Conservation (phyloP, 139 green algal species). For the Penium margaritaceum region DNA sequence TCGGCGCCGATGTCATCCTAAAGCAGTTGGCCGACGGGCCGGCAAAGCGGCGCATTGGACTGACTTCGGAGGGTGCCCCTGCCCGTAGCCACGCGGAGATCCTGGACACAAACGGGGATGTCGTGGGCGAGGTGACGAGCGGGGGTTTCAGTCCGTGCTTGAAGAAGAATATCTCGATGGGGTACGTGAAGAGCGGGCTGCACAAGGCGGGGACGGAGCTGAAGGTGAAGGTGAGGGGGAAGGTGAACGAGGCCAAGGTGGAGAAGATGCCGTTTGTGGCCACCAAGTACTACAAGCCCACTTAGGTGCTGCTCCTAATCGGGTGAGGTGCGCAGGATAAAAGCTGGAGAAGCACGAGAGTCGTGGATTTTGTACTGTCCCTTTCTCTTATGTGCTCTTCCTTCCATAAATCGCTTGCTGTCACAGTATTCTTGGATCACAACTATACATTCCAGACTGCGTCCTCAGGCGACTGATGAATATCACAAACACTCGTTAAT, state of each 20-base stretch:
- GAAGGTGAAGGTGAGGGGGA: slow-evolving; percentile 86
- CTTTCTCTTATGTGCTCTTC: too few relatives aligned
- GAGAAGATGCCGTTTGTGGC: slow-evolving; percentile 98
- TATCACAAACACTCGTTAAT: too few relatives aligned
- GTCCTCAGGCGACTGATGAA: too few relatives aligned
- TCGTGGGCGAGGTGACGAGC: slow-evolving; percentile 79
- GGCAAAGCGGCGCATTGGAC: slow-evolving; percentile 73
- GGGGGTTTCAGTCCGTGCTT: slow-evolving; percentile 88
- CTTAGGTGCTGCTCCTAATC: too few relatives aligned
- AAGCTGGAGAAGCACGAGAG: too few relatives aligned
- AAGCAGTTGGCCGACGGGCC: slow-evolving; percentile 85
- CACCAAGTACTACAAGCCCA: slow-evolving; percentile 75
- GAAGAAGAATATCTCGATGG: slow-evolving; percentile 98
- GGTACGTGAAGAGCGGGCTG: slow-evolving; percentile 82
- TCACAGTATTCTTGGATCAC: too few relatives aligned
- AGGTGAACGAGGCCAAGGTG: slow-evolving; percentile 69
- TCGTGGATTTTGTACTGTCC: too few relatives aligned
- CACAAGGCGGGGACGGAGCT: slow-evolving; percentile 88
- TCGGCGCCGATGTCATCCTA: slow-evolving; percentile 88
- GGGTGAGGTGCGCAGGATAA: too few relatives aligned
- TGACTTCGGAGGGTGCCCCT: slow-evolving; percentile 77
- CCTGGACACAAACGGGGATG: slow-evolving; percentile 67
- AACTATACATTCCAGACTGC: too few relatives aligned
- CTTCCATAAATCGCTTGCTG: background rate
- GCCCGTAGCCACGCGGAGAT: slow-evolving; percentile 69